Percentiles rank a stretch among this genome's conserved stretches.
These are phyloP conservation scores for Nitzschia palea DNA, from an alignment of 108 stramenopile species.

Conservation along the genomic window DNA sequence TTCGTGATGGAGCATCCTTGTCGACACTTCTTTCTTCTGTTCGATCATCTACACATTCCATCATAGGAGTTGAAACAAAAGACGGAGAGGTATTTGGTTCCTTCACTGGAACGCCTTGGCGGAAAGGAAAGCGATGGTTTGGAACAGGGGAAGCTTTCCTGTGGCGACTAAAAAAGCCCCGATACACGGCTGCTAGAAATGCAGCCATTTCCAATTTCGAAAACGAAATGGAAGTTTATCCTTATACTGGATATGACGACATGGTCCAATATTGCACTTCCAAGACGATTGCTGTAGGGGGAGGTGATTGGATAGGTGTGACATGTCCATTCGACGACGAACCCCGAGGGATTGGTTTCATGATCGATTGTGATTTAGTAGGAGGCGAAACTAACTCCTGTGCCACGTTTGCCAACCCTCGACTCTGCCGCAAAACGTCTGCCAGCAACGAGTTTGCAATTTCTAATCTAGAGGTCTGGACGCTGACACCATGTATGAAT, in stretches of 20 bases:
- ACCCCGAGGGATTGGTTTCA: conserved; percentile 54
- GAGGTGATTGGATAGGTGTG: conserved; percentile 18
- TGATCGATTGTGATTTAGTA: conserved; percentile 52
- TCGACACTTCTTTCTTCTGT: conserved; percentile 40
- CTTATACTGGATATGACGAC: conserved; percentile 63
- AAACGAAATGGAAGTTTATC: conserved; percentile 68
- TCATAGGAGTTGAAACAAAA: conserved; percentile 75
- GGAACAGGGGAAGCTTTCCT: conserved; percentile 64
- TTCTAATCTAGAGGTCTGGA: conserved; percentile 65
- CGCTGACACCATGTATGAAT: conserved; percentile 53
- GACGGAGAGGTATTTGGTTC: conserved; percentile 80
- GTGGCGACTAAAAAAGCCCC: conserved; percentile 57
- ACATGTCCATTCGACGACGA: conserved; percentile 27
- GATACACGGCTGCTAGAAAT: conserved; percentile 10
- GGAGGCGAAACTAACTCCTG: conserved; percentile 56
- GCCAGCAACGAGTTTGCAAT: conserved; percentile 48
- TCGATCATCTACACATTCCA: conserved; percentile 51
- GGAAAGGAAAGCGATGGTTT: conserved; percentile 46
- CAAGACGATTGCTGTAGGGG: conserved; percentile 53
- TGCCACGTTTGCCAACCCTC: conserved; percentile 67
- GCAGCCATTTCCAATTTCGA: conserved; percentile 43
- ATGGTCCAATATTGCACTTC: conserved; percentile 60
- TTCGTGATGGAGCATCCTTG: conserved; percentile 65
- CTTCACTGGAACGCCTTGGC: conserved; percentile 75
- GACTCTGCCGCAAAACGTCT: conserved; percentile 28